Percentiles rank a stretch among this genome's conserved stretches.
phyloP scores from a whole-genome alignment of 768 basidiomycete species.

The Nidularia pulvinata region DNA sequence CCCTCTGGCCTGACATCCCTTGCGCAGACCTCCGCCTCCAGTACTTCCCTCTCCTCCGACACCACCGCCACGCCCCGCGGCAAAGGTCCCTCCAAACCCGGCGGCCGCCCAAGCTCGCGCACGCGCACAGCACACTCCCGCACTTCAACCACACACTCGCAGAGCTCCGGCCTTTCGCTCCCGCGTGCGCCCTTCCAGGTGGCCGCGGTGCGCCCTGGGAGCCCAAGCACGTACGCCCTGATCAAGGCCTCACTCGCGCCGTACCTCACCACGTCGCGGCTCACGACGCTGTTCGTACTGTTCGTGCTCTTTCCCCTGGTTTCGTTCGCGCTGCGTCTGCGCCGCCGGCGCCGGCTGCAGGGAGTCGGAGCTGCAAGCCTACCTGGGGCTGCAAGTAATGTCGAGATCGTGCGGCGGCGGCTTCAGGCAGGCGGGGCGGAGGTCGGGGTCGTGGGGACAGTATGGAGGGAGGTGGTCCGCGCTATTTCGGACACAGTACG shows the following conservation, averaged over 20 bases:
- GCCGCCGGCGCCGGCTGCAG: conserved; percentile 28
- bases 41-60: conserved; percentile 34
- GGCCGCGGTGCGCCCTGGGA: conserved; percentile 16
- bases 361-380: conserved; percentile 9
- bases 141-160: conserved; percentile 14
- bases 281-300: conserved; percentile 47
- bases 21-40: conserved; percentile 27
- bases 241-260: conserved; percentile 47
- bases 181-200: conserved; percentile 12
- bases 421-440: conserved; percentile 40
- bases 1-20: conserved; percentile 18
- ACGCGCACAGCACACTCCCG: conserved; percentile 9
- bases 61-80: conserved; percentile 29
- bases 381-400: conserved; percentile 26
- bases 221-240: conserved; percentile 32
- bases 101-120: conserved; percentile 6
- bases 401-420: conserved; percentile 57
- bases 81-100: conserved; percentile 8
- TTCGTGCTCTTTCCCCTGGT: conserved; percentile 44
- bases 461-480: conserved; percentile 52
- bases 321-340: conserved; percentile 50
- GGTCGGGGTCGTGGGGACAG: conserved; percentile 27
- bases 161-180: conserved; percentile 6
- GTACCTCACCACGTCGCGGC: conserved; percentile 45
- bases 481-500: conserved; percentile 65